A percentile compares a stretch with the other conserved stretches of the same genome.
Evolutionary conservation across 2,329 filamentous ascomycete genomes (phyloP).

Genomic region (Trichoderma cornu-damae): DNA sequence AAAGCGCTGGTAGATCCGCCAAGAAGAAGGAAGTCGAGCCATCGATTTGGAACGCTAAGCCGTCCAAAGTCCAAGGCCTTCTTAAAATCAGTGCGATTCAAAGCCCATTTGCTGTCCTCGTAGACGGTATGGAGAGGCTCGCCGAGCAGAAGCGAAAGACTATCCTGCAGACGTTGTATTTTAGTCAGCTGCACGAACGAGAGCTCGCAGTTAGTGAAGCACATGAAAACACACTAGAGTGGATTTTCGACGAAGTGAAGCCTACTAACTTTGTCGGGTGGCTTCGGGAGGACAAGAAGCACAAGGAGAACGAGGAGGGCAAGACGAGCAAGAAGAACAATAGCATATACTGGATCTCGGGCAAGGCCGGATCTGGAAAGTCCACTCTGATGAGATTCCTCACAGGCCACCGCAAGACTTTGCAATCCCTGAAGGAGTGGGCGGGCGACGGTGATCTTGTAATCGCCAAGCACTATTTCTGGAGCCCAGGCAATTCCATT

Average conservation of each 20-base stretch:
- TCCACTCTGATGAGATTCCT: constrained; percentile 37
- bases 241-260: constrained; percentile 23
- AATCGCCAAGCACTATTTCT: constrained; percentile 19
- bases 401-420: neutral
- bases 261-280: constrained; percentile 23
- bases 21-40: neutral
- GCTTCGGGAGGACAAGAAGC: too few relatives aligned
- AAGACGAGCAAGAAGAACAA: too few relatives aligned
- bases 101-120: neutral
- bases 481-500: constrained; percentile 17
- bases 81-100: neutral
- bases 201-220: constrained; percentile 1
- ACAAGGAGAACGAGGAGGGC: too few relatives aligned
- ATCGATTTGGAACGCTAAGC: neutral
- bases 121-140: neutral
- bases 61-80: neutral
- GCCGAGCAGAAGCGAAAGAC: neutral
- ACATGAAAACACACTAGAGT: constrained; percentile 25
- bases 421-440: neutral
- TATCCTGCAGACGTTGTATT: constrained; percentile 1
- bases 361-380: constrained; percentile 37
- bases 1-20: neutral
- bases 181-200: constrained; percentile 1
- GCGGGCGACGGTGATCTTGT: neutral
- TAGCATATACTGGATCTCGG: constrained; percentile 29